Conservation (phyloP, 129 eudicot species). For the Silybum marianum region DNA sequence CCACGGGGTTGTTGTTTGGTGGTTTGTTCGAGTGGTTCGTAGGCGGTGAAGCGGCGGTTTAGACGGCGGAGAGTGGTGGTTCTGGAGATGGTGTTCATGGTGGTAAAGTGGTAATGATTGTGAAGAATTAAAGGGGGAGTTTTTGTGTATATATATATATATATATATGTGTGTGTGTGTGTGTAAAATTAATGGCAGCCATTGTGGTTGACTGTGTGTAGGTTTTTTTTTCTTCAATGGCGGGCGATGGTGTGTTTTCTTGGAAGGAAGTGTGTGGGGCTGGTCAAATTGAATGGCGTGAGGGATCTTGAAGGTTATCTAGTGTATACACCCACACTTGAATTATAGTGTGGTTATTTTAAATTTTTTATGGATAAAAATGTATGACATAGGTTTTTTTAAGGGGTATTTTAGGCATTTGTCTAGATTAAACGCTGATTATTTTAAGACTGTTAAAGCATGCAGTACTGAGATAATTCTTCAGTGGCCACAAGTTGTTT, state of each 20-base stretch:
- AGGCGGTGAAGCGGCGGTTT: conserved; percentile 38
- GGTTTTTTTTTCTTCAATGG: conserved; percentile 25
- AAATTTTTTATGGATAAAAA: no score
- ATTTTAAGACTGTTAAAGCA: no score
- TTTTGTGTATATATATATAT: conserved; percentile 15
- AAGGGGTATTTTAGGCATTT: no score
- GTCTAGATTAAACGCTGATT: no score
- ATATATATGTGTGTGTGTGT: conserved; percentile 20
- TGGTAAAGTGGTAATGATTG: neutral
- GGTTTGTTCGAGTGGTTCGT: conserved; percentile 36
- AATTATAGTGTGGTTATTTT: no score
- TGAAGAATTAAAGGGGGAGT: conserved; percentile 3
- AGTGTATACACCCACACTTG: no score
- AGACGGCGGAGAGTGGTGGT: conserved; percentile 46
- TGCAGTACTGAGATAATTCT: no score
- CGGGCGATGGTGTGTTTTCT: conserved; percentile 29
- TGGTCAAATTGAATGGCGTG: neutral
- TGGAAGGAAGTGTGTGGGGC: conserved; percentile 18
- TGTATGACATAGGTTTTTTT: no score
- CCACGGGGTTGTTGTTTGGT: neutral
- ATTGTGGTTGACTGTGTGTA: conserved; percentile 19
- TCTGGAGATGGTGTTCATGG: conserved; percentile 42
- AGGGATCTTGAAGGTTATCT: neutral
- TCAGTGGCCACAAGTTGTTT: no score
- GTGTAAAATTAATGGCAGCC: conserved; percentile 19